These are phyloP conservation scores for Paramarasmius palmivorus DNA, from an alignment of 1,284 basidiomycete genomes.

Conservation along the genomic window DNA sequence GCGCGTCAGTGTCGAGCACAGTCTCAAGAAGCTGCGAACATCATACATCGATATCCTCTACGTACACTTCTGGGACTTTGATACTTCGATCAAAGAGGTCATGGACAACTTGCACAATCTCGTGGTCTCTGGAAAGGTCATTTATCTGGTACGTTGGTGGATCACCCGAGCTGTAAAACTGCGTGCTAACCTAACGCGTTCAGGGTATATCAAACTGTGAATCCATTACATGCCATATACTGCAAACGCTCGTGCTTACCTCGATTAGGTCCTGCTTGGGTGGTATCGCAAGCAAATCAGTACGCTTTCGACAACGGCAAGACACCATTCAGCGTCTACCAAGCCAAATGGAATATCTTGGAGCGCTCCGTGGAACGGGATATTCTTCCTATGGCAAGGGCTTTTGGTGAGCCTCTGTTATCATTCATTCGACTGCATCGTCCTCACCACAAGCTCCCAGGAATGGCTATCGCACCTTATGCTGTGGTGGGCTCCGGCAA, in stretches of 20 bases:
- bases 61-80: not conserved
- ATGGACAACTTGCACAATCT: slow-evolving; percentile 2
- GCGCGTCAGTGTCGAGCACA: not conserved
- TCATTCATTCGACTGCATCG: too few relatives aligned
- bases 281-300: slow-evolving; percentile 42
- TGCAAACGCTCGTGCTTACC: too few relatives aligned
- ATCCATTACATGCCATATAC: too few relatives aligned
- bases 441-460: not conserved
- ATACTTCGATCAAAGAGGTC: not conserved
- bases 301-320: slow-evolving; percentile 44
- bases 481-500: slow-evolving; percentile 46
- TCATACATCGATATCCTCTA: not conserved
- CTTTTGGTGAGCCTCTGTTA: slow-evolving; percentile 45
- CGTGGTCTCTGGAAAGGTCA: not conserved
- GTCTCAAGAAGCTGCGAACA: slow-evolving; percentile 1
- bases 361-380: slow-evolving; percentile 52
- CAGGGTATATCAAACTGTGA: too few relatives aligned
- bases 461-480: slow-evolving; percentile 6
- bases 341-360: slow-evolving; percentile 53
- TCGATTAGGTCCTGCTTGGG: slow-evolving; percentile 43
- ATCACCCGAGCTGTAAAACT: too few relatives aligned
- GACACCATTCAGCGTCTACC: slow-evolving; percentile 53
- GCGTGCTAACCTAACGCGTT: too few relatives aligned
- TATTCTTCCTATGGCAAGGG: slow-evolving; percentile 53
- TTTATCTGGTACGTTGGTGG: slow-evolving; percentile 3